A percentile compares a stretch with the other conserved stretches of the same genome.
These are phyloP conservation scores for Diversispora epigaea DNA, from an alignment of 192 early-diverging fungal genomes.

Conservation along the genomic window DNA sequence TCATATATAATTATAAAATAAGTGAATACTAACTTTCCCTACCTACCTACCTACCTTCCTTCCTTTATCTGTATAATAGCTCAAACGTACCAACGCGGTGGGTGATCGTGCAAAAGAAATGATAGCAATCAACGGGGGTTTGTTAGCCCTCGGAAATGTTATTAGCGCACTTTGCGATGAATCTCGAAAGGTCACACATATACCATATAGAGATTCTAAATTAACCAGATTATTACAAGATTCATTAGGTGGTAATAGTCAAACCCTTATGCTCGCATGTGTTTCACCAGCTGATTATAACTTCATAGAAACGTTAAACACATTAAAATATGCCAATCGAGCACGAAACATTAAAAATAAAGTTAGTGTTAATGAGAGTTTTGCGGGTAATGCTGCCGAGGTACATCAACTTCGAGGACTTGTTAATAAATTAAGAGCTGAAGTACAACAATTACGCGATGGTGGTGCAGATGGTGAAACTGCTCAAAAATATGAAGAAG, in stretches of 20 bases:
- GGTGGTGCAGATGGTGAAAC: slow-evolving; percentile 40
- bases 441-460: slow-evolving; percentile 46
- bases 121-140: slow-evolving; percentile 95
- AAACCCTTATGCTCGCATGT: slow-evolving; percentile 95
- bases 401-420: slow-evolving; percentile 55
- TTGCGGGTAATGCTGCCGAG: slow-evolving; percentile 49
- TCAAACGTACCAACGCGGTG: slow-evolving; percentile 88
- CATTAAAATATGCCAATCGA: slow-evolving; percentile 94
- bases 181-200: slow-evolving; percentile 61
- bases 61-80: slow-evolving; percentile 27
- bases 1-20: background rate
- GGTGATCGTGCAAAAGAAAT: slow-evolving; percentile 95
- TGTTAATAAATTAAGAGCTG: slow-evolving; percentile 52
- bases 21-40: slow-evolving; percentile 17
- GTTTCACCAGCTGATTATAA: slow-evolving; percentile 83
- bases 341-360: slow-evolving; percentile 95
- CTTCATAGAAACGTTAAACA: slow-evolving; percentile 90
- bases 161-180: slow-evolving; percentile 92
- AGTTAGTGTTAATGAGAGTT: slow-evolving; percentile 59
- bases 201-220: slow-evolving; percentile 97
- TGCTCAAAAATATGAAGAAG: slow-evolving; percentile 41
- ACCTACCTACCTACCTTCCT: no score
- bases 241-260: slow-evolving; percentile 91
- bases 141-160: slow-evolving; percentile 94
- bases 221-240: slow-evolving; percentile 97